These are phyloP conservation scores for Exophiala sp. DNA, from an alignment of 2,329 filamentous ascomycete species.

Conservation along the genomic window DNA sequence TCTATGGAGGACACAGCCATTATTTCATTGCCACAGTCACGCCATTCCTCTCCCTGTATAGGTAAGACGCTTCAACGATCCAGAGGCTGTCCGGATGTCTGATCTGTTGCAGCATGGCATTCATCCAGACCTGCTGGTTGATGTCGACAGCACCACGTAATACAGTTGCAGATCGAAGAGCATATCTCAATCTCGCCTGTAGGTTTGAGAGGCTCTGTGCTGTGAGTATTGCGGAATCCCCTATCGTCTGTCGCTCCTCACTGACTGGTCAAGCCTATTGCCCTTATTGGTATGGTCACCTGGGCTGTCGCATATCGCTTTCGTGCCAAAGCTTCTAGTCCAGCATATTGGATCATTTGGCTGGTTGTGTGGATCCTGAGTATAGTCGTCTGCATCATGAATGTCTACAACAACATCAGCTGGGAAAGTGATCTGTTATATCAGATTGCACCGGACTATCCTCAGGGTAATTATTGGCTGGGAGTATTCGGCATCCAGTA, in stretches of 20 bases:
- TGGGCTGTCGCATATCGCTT: constrained; percentile 21
- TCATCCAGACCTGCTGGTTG: constrained; percentile 21
- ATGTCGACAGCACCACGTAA: constrained; percentile 17
- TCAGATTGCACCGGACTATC: constrained; percentile 17
- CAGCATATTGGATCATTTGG: constrained; percentile 21
- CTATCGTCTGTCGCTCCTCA: neutral
- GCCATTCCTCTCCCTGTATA: constrained; percentile 14
- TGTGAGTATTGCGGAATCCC: constrained; percentile 4
- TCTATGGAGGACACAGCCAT: constrained; percentile 20
- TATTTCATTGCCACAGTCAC: constrained; percentile 17
- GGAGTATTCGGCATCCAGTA: constrained; percentile 14
- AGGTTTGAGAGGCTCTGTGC: constrained; percentile 19
- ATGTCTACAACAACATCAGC: constrained; percentile 23
- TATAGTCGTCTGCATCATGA: constrained; percentile 22
- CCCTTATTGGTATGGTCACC: constrained; percentile 20
- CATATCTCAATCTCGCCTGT: constrained; percentile 21
- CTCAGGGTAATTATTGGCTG: constrained; percentile 19
- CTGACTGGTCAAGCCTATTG: constrained; percentile 13
- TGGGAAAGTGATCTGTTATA: constrained; percentile 22
- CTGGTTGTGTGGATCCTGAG: constrained; percentile 20
- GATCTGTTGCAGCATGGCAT: constrained; percentile 12
- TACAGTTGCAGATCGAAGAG: constrained; percentile 14
- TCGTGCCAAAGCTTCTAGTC: constrained; percentile 18
- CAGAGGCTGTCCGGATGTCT: neutral
- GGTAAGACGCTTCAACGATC: constrained; percentile 4